Conservation (phyloP, 352 stramenopile genomes). For the Globisporangium carolinianum region DNA sequence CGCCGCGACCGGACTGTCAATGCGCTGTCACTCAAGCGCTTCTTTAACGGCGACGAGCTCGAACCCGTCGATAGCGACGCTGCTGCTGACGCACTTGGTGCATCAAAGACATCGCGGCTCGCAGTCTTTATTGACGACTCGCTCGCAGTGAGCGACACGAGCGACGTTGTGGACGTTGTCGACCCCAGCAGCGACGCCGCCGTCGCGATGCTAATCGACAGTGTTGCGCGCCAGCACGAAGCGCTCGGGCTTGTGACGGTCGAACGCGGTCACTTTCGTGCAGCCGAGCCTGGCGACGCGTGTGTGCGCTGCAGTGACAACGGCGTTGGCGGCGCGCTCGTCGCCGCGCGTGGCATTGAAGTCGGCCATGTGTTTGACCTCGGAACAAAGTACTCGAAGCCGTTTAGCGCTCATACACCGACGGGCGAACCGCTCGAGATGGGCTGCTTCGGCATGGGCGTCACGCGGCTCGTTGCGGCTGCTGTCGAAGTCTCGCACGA, state of each 20-base stretch:
- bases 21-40: constrained; percentile 60
- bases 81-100: neutral
- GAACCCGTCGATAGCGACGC: constrained; percentile 19
- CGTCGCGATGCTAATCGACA: neutral
- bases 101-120: constrained; percentile 8
- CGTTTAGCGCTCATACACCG: constrained; percentile 32
- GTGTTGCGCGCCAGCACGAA: neutral
- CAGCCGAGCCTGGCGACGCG: constrained; percentile 54
- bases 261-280: constrained; percentile 49
- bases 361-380: constrained; percentile 88
- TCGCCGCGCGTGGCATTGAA: constrained; percentile 80
- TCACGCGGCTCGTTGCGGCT: constrained; percentile 74
- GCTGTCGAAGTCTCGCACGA: constrained; percentile 79
- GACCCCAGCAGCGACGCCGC: neutral
- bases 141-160: constrained; percentile 10
- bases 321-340: constrained; percentile 34
- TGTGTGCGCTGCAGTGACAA: constrained; percentile 47
- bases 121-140: constrained; percentile 71
- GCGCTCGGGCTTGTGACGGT: constrained; percentile 7
- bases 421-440: constrained; percentile 65
- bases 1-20: constrained; percentile 62
- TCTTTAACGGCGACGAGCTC: constrained; percentile 54
- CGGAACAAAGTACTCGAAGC: constrained; percentile 85
- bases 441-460: constrained; percentile 85
- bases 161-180: no score